Evolutionary conservation across 2,329 filamentous ascomycete species (phyloP).

Genomic region (Fusarium poae): DNA sequence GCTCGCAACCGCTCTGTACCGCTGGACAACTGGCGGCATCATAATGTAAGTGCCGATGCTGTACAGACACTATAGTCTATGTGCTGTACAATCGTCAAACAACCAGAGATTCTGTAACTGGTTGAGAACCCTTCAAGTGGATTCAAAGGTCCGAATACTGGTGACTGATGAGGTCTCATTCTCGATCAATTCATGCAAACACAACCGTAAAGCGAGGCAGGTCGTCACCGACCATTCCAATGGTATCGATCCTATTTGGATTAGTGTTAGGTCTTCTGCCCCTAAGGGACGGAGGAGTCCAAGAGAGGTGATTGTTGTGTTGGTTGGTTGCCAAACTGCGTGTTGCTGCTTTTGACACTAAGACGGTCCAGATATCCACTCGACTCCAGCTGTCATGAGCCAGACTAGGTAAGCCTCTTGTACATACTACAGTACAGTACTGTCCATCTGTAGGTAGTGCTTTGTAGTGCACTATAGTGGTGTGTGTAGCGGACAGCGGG

Average conservation of each 20-base stretch:
- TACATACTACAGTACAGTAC: slow-evolving; percentile 34
- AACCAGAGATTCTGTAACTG: slow-evolving; percentile 6
- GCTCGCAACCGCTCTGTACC: slow-evolving; percentile 30
- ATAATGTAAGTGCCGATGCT: slow-evolving; percentile 29
- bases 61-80: slow-evolving; percentile 5
- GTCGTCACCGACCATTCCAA: slow-evolving; percentile 36
- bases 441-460: slow-evolving; percentile 18
- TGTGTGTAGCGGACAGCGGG: slow-evolving; percentile 28
- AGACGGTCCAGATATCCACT: slow-evolving; percentile 33
- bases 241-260: slow-evolving; percentile 23
- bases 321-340: slow-evolving; percentile 22
- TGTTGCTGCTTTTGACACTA: slow-evolving; percentile 30
- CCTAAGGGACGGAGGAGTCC: slow-evolving; percentile 4
- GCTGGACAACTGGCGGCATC: slow-evolving; percentile 16
- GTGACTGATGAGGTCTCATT: slow-evolving; percentile 5
- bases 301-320: slow-evolving; percentile 24
- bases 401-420: slow-evolving; percentile 36
- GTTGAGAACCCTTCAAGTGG: slow-evolving; percentile 18
- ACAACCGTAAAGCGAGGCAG: not conserved
- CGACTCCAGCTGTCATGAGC: slow-evolving; percentile 44
- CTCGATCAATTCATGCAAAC: slow-evolving; percentile 6
- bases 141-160: slow-evolving; percentile 34
- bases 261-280: slow-evolving; percentile 42
- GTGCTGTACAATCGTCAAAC: slow-evolving; percentile 30
- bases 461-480: slow-evolving; percentile 4